Conservation (phyloP, 2,329 filamentous ascomycete genomes). For the Colletotrichum lupini region DNA sequence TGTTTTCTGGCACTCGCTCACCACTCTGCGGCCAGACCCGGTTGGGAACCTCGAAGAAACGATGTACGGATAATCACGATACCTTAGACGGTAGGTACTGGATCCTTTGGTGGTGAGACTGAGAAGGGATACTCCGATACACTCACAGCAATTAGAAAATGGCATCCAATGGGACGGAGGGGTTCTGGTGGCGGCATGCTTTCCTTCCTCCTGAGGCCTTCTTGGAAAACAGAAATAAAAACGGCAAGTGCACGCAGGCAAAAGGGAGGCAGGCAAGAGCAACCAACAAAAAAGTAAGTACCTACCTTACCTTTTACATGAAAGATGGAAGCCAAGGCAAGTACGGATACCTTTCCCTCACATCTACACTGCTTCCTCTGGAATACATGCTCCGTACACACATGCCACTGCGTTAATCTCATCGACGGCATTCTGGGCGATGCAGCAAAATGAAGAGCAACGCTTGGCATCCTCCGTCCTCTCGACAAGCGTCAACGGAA, state of each 20-base stretch:
- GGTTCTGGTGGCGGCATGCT: constrained; percentile 16
- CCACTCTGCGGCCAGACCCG: too few species aligned
- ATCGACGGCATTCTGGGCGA: background rate
- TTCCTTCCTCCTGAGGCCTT: background rate
- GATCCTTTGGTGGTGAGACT: background rate
- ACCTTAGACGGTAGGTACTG: background rate
- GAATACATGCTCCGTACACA: background rate
- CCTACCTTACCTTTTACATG: background rate
- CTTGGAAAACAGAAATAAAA: background rate
- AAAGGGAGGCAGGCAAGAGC: background rate
- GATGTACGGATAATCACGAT: background rate
- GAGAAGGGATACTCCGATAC: background rate
- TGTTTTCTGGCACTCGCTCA: background rate
- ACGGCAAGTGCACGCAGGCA: background rate
- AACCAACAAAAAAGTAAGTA: background rate
- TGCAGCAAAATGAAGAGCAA: background rate
- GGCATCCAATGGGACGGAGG: background rate
- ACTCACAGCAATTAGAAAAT: background rate
- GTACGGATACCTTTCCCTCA: too few species aligned
- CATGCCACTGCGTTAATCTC: background rate
- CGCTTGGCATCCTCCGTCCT: background rate
- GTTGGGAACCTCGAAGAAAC: background rate
- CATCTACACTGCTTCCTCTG: background rate
- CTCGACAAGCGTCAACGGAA: background rate
- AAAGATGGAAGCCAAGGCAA: background rate